Base-by-base conservation (phyloP, 2,329 filamentous ascomycete genomes). In the Monosporascus cannonballus region DNA sequence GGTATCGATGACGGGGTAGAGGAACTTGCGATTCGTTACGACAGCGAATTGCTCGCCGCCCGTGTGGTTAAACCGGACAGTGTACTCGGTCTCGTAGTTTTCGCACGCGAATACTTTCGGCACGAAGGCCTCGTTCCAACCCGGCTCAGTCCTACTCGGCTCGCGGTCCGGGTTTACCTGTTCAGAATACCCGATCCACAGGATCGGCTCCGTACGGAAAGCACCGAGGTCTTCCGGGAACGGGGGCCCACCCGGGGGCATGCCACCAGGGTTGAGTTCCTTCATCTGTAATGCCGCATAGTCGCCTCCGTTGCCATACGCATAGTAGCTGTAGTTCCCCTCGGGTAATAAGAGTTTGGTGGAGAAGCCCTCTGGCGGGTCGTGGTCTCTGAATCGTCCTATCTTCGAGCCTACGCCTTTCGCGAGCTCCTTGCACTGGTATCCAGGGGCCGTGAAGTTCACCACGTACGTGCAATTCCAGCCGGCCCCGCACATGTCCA, bases 401-500 rank as follows among this genome's bases (percentile, higher is more conserved):
- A 64, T 53, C 25, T 60, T 56, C 0, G 67, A 64, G 8, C 59
- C 61, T 2, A 62, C 57, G 6, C 66, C 67, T 30, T 60, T 66
- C 5, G 67, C 66, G 4, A 69, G 25, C 47, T 70, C 63, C 2
- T 59, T 55, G 56, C 72, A 75, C 51, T 71, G 68, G 60, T 74
- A 74, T 1, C 69, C 72, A 0, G 72, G 71, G 1, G 60, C 72
- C 11, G 59, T 61, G 47, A 73, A 74, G 2, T 64, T 59, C 47
- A 73, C 58, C 1, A 53, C 60, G 55, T 69, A 74, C 4, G 67
- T 68, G 55, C 72, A 75, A 48, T 74, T 73, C 65, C 67, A 73
- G 6, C 70, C 68, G 0, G 55, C 47, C 17, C 69, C 67, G 49
- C 71, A 72, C 0, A 71, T 69, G 27, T 68, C 61, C 22, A 65